phyloP scores from a whole-genome alignment of 2,329 filamentous ascomycete species.

The Fusarium liriodendri region DNA sequence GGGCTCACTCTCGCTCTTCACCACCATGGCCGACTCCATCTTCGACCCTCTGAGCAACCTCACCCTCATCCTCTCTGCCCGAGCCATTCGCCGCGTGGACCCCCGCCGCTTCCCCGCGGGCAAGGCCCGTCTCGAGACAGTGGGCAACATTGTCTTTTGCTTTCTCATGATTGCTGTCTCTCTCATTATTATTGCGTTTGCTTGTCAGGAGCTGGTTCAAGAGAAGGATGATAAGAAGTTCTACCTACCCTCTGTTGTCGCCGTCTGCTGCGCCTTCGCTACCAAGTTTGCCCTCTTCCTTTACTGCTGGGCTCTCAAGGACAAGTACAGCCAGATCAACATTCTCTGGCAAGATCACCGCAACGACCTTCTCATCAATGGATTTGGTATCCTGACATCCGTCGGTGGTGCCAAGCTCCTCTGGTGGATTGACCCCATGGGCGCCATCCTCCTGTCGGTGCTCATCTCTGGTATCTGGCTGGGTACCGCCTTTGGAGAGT shows the following conservation, averaged over 20 bases:
- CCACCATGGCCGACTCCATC: conserved; percentile 94
- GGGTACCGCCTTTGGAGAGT: conserved; percentile 87
- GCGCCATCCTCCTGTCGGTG: conserved; percentile 84
- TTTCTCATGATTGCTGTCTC: conserved; percentile 96
- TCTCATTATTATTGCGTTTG: conserved; percentile 91
- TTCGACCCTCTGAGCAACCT: conserved; percentile 94
- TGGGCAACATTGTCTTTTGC: conserved; percentile 96
- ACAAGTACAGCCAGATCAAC: conserved; percentile 90
- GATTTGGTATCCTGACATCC: conserved; percentile 89
- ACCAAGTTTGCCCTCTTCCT: conserved; percentile 88
- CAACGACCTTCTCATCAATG: conserved; percentile 97
- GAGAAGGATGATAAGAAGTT: conserved; percentile 71
- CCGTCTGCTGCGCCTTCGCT: conserved; percentile 83
- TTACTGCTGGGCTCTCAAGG: conserved; percentile 91
- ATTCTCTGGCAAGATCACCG: conserved; percentile 98
- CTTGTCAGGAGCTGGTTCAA: conserved; percentile 74
- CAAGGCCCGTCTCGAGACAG: conserved; percentile 93
- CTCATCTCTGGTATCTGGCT: conserved; percentile 86
- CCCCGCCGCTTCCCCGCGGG: conserved; percentile 88
- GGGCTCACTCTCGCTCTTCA: conserved; percentile 93
- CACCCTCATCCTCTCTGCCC: conserved; percentile 86
- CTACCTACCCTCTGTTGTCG: conserved; percentile 85
- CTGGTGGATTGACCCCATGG: conserved; percentile 97
- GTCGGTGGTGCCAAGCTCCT: conserved; percentile 88
- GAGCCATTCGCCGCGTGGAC: conserved; percentile 89